phyloP scores from a whole-genome alignment of 148 eudicot species.

The Rhododendron ovatum region DNA sequence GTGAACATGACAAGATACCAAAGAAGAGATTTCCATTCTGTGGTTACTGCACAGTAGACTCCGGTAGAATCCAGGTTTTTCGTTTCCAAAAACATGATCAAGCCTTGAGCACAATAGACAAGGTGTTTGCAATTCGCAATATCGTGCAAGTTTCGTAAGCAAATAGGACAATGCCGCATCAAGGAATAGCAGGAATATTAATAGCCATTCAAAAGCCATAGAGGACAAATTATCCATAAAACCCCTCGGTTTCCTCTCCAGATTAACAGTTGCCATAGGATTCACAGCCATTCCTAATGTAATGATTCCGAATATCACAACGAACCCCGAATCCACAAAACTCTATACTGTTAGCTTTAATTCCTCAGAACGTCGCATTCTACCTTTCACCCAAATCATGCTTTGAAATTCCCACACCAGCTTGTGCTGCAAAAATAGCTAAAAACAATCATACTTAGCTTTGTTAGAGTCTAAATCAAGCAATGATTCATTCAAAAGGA shows the following conservation, averaged over 20 bases:
- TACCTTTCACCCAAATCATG: conserved; percentile 17
- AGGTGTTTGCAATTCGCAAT: conserved; percentile 51
- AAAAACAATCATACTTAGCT: not conserved
- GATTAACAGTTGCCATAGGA: conserved; percentile 23
- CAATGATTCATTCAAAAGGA: not conserved
- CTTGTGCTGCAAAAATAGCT: conserved; percentile 9
- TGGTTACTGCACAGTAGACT: conserved; percentile 50
- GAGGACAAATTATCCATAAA: conserved; percentile 35
- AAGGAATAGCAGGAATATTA: conserved; percentile 58
- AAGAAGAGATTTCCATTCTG: conserved; percentile 47
- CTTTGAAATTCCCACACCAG: conserved; percentile 25
- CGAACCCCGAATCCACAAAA: conserved; percentile 14
- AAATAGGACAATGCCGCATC: conserved; percentile 57
- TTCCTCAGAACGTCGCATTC: conserved; percentile 14
- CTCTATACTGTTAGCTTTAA: conserved; percentile 14
- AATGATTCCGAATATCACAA: conserved; percentile 12
- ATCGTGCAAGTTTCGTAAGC: conserved; percentile 46
- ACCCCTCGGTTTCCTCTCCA: conserved; percentile 26
- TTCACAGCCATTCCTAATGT: conserved; percentile 27
- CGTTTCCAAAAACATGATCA: conserved; percentile 45
- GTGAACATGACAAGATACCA: conserved; percentile 50
- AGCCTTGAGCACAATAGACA: conserved; percentile 66
- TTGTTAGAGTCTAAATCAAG: not conserved
- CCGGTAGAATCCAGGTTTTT: conserved; percentile 33
- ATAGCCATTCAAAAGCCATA: conserved; percentile 67